Evolutionary conservation across 2,329 filamentous ascomycete genomes (phyloP).

Genomic region (Aspergillus japonicus): DNA sequence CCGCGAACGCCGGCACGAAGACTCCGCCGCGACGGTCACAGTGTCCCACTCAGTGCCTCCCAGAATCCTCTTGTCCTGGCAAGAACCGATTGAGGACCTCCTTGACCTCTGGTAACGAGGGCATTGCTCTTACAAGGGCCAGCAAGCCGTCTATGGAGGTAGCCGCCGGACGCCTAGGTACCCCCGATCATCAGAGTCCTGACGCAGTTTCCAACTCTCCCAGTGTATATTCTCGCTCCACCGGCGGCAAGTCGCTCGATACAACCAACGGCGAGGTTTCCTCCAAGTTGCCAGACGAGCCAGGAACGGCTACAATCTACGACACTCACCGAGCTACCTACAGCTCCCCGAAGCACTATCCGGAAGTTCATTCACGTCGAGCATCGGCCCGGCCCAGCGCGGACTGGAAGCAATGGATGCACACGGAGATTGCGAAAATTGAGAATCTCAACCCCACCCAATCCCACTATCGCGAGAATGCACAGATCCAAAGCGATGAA

Average conservation of each 20-base stretch:
- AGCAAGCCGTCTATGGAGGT: constrained; percentile 17
- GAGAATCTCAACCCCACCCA: constrained; percentile 26
- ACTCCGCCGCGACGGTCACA: constrained; percentile 22
- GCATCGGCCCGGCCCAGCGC: constrained; percentile 24
- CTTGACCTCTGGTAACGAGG: too few species aligned
- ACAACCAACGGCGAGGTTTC: constrained; percentile 10
- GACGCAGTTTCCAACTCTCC: constrained; percentile 30
- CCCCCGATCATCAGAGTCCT: background rate
- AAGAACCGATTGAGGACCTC: background rate
- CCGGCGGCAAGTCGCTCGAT: constrained; percentile 33
- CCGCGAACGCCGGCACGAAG: constrained; percentile 22
- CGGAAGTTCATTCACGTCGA: constrained; percentile 3
- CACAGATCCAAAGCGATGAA: constrained; percentile 36
- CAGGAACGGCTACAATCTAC: constrained; percentile 41
- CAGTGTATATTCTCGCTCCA: constrained; percentile 46
- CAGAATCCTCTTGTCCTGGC: background rate
- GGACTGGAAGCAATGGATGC: constrained; percentile 43
- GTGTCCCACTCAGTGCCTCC: constrained; percentile 1
- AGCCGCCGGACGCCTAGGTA: constrained; percentile 10
- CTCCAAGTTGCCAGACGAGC: constrained; percentile 14
- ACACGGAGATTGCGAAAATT: constrained; percentile 35
- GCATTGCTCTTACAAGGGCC: background rate
- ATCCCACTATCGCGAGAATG: constrained; percentile 40
- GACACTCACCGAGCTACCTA: constrained; percentile 30
- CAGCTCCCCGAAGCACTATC: constrained; percentile 29